These are phyloP conservation scores for Rutstroemia sp. DNA, from an alignment of 2,329 filamentous ascomycete species.

Conservation along the genomic window DNA sequence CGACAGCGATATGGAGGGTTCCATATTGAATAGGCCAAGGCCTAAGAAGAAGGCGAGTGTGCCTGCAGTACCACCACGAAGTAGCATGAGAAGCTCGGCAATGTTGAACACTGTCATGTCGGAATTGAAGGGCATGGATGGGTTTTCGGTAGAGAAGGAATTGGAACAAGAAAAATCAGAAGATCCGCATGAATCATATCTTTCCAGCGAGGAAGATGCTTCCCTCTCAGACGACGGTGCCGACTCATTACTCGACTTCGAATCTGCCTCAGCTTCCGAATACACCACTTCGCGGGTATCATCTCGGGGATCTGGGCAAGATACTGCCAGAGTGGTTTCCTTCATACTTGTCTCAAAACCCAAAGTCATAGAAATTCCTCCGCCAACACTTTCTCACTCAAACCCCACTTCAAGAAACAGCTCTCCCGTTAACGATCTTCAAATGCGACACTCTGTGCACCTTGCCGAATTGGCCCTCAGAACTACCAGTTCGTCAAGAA, in stretches of 20 bases:
- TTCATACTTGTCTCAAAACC: slow-evolving; percentile 55
- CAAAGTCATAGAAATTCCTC: slow-evolving; percentile 36
- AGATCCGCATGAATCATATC: slow-evolving; percentile 51
- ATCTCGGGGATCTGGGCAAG: slow-evolving; percentile 36
- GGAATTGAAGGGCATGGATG: slow-evolving; percentile 24
- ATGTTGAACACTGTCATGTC: slow-evolving; percentile 23
- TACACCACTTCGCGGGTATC: slow-evolving; percentile 27
- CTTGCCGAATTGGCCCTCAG: neutral
- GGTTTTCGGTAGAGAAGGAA: slow-evolving; percentile 13
- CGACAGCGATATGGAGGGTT: slow-evolving; percentile 26
- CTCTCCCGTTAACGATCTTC: neutral
- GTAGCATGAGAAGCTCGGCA: slow-evolving; percentile 21
- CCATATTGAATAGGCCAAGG: slow-evolving; percentile 17
- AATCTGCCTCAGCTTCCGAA: slow-evolving; percentile 25
- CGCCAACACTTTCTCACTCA: neutral
- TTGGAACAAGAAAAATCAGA: slow-evolving; percentile 12
- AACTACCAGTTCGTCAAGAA: neutral
- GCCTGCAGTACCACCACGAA: slow-evolving; percentile 21
- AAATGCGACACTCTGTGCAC: slow-evolving; percentile 2
- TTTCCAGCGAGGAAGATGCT: slow-evolving; percentile 59
- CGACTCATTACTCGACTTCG: slow-evolving; percentile 42
- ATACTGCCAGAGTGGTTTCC: slow-evolving; percentile 51
- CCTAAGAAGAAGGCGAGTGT: slow-evolving; percentile 18
- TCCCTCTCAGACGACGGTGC: slow-evolving; percentile 56
- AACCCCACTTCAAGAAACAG: neutral